Base-by-base conservation (phyloP, 768 basidiomycete genomes). In the Suillus fuscotomentosus region DNA sequence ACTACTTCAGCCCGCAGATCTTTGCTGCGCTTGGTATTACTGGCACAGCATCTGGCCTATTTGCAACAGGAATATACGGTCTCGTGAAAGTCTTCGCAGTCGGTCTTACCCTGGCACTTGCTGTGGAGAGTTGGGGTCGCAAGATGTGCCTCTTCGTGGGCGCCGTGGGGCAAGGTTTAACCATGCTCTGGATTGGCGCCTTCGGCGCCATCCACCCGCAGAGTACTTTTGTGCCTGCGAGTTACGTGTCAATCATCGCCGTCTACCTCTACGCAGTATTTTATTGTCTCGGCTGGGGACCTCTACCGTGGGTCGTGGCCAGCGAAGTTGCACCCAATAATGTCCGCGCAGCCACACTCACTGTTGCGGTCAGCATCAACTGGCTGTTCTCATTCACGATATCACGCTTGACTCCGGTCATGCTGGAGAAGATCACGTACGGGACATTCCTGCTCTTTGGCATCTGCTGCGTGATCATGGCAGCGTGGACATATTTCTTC, bases 361-460 rank as follows among this genome's bases (percentile, higher is more conserved):
- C 80, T 0, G 64, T 78, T 24, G 77, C 80, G 0, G 68, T 80
- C 47, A 78, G 75, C 31, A 73, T 81, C 38, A 81, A 81, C 70
- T 83, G 82, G 82, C 71, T 82, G 15, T 81, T 81, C 70, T 77
- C 80, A 8, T 78, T 82, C 70, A 81, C 75, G 13, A 80, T 83
- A 43, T 80, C 81, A 24, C 81, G 81, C 60, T 45, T 82, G 41
- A 82, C 81, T n/a, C 80, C 80, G 8, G 74, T 74, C 39, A 76
- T 80, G 75, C 72, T 78, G 42, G 70, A 73, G 14, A 64, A 73
- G 8, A 74, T 79, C 38, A 73, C 66, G 3, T 78, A 78, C 56
- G 79, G 79, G 31, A 82, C 80, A 22, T 82, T 81, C 69, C 71
- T 82, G 1, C 55, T 81, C 39, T 82, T 82, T 57, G 80, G 81